Percentiles rank a stretch among this genome's conserved stretches.
Evolutionary conservation across 495 filamentous ascomycete genomes (phyloP).

Genomic region (Penicillium pancosmium): DNA sequence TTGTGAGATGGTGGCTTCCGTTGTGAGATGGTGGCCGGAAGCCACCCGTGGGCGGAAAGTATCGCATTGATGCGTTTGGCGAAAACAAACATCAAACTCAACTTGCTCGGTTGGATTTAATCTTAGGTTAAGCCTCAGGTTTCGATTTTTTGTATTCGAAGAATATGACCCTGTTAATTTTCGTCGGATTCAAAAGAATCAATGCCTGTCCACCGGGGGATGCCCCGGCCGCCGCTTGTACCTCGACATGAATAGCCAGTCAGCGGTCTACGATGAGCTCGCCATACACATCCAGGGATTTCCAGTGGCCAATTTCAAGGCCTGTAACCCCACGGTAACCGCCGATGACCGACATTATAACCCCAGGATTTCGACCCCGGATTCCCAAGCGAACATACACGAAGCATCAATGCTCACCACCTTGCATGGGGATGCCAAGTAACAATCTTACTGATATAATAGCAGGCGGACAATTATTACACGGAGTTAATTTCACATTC

Average conservation of each 20-base stretch:
- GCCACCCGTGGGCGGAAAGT: neutral
- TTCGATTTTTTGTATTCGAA: neutral
- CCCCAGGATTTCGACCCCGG: slow-evolving; percentile 3
- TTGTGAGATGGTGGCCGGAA: neutral
- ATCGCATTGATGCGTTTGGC: neutral
- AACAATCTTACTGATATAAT: slow-evolving; percentile 7
- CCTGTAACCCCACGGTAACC: slow-evolving; percentile 14
- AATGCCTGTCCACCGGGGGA: neutral
- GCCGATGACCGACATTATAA: slow-evolving; percentile 13
- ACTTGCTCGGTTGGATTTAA: neutral
- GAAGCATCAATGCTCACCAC: neutral
- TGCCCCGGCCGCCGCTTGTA: slow-evolving; percentile 5
- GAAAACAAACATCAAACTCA: neutral
- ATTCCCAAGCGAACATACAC: slow-evolving; percentile 10
- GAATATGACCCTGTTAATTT: slow-evolving; percentile 1
- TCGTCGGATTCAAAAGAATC: neutral
- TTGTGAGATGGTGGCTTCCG: neutral
- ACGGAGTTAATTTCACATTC: slow-evolving; percentile 6
- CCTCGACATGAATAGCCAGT: neutral
- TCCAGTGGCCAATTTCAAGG: neutral
- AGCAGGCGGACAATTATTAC: neutral
- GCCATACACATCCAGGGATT: neutral
- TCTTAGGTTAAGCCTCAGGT: neutral
- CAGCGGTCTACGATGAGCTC: neutral
- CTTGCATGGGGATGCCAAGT: neutral